These are phyloP conservation scores for Hanseniaspora vineae DNA, from an alignment of 805 yeast species.

Conservation along the genomic window DNA sequence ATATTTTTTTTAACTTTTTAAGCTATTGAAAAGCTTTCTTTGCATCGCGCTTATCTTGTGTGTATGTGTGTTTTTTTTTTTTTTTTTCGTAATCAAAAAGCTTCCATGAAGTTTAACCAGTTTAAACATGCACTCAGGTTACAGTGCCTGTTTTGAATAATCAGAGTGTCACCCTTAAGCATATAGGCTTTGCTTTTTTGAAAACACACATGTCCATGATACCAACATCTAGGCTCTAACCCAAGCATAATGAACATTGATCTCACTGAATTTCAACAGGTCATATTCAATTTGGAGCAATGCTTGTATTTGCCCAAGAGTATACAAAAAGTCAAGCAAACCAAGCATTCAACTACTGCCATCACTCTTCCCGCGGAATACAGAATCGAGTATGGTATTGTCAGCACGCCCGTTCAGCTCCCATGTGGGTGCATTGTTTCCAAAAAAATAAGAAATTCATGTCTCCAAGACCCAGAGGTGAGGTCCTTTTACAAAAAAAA, in stretches of 20 bases:
- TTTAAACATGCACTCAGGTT: too few relatives aligned
- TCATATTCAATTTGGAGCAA: conserved; percentile 15
- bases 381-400: conserved; percentile 14
- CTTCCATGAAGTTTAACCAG: too few relatives aligned
- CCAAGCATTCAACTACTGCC: too few relatives aligned
- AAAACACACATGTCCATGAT: too few relatives aligned
- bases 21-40: too few relatives aligned
- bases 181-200: too few relatives aligned
- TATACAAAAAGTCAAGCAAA: neutral
- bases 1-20: conserved; percentile 13
- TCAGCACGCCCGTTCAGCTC: conserved; percentile 16
- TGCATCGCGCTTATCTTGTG: neutral
- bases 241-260: too few relatives aligned
- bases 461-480: conserved; percentile 1
- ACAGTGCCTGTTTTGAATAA: too few relatives aligned
- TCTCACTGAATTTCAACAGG: conserved; percentile 2
- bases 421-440: conserved; percentile 16
- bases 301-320: conserved; percentile 17
- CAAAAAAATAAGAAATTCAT: neutral
- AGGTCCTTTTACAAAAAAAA: neutral
- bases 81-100: neutral
- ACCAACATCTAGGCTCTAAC: too few relatives aligned
- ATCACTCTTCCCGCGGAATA: conserved; percentile 1
- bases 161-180: too few relatives aligned
- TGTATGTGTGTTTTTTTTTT: too few relatives aligned